These are phyloP conservation scores for Coniochaeta sp. DNA, from an alignment of 2,329 filamentous ascomycete species.

Conservation along the genomic window DNA sequence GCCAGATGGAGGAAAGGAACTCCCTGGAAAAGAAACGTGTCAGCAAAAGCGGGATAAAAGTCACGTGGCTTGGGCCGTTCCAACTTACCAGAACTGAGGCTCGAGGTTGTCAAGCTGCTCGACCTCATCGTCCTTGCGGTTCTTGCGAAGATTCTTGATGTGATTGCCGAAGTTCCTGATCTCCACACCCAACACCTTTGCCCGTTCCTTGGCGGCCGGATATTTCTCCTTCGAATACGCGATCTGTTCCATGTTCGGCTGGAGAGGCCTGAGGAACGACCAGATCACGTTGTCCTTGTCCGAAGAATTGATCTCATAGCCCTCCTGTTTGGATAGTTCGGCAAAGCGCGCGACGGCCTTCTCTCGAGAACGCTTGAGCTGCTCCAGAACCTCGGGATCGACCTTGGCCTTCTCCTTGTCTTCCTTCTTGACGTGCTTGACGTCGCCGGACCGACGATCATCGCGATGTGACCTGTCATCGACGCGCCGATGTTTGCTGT, in stretches of 20 bases:
- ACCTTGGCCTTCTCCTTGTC: conserved; percentile 31
- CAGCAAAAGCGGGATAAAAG: conserved; percentile 7
- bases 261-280: conserved; percentile 29
- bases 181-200: conserved; percentile 28
- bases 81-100: conserved; percentile 28
- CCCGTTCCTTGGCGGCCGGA: conserved; percentile 23
- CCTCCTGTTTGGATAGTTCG: conserved; percentile 27
- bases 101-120: conserved; percentile 25
- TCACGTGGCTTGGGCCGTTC: background rate
- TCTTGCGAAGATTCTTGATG: conserved; percentile 21
- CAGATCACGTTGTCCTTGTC: conserved; percentile 29
- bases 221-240: conserved; percentile 27
- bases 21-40: conserved; percentile 20
- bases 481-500: conserved; percentile 43
- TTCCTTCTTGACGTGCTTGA: conserved; percentile 21
- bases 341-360: conserved; percentile 28
- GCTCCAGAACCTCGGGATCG: conserved; percentile 27
- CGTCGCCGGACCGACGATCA: conserved; percentile 19
- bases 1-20: conserved; percentile 31
- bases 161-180: conserved; percentile 28
- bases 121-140: conserved; percentile 20
- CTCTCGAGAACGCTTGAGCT: conserved; percentile 23
- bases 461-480: conserved; percentile 34
- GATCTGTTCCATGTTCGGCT: conserved; percentile 27
- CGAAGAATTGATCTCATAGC: conserved; percentile 24